Evolutionary conservation across 805 yeast species (phyloP).

Genomic region (Candida nemodendra): DNA sequence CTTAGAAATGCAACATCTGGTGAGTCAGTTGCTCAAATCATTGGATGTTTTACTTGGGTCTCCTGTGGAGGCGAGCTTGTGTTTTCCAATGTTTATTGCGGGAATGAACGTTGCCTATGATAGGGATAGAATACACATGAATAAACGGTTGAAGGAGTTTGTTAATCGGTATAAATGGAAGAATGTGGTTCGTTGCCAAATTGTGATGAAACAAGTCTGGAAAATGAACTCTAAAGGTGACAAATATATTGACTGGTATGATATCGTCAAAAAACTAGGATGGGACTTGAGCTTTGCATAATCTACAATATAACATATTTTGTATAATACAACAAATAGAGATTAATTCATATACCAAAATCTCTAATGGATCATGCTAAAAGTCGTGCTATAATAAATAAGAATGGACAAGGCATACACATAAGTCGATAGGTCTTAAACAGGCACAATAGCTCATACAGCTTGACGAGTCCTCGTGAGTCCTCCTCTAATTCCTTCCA

Average conservation of each 20-base stretch:
- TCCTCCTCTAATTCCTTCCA: conserved; percentile 44
- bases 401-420: too few species aligned
- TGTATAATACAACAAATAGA: background rate
- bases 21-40: conserved; percentile 51
- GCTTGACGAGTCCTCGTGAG: too few species aligned
- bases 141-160: conserved; percentile 50
- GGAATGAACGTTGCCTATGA: conserved; percentile 62
- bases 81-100: conserved; percentile 76
- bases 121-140: conserved; percentile 54
- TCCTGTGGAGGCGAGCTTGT: conserved; percentile 65
- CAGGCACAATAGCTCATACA: too few species aligned
- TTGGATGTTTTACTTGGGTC: conserved; percentile 64
- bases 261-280: conserved; percentile 59
- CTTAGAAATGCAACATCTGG: conserved; percentile 59
- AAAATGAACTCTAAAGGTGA: conserved; percentile 49
- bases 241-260: conserved; percentile 70
- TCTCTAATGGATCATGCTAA: too few species aligned
- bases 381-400: too few species aligned
- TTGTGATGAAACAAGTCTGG: conserved; percentile 51
- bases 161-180: conserved; percentile 66
- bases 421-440: too few species aligned
- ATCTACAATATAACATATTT: background rate
- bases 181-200: conserved; percentile 49
- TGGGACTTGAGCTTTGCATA: conserved; percentile 82
- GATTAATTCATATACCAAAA: background rate